phyloP scores from a whole-genome alignment of 2,329 filamentous ascomycete genomes.

The Raffaelea deltoideospora region DNA sequence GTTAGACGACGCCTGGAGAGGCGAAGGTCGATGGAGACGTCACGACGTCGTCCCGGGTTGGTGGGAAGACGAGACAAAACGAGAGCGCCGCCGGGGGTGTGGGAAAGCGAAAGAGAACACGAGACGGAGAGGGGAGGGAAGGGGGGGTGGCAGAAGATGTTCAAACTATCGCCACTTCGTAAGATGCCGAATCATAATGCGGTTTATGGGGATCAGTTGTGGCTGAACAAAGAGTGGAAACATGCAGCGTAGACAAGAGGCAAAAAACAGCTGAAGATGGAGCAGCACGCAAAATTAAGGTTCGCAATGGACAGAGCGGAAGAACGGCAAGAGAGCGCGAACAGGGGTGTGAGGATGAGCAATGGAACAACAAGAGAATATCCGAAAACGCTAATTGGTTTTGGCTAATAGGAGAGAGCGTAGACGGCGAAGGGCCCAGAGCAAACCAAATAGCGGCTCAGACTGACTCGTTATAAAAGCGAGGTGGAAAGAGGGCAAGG shows the following conservation, averaged over 20 bases:
- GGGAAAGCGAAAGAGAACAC: background rate
- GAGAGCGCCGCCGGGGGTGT: background rate
- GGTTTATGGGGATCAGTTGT: background rate
- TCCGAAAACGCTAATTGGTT: too few species aligned
- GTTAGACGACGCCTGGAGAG: background rate
- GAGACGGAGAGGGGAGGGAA: background rate
- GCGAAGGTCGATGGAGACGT: too few species aligned
- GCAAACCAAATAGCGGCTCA: background rate
- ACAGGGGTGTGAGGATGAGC: too few species aligned
- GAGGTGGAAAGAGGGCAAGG: background rate
- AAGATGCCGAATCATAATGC: slow-evolving; percentile 7
- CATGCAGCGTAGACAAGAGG: background rate
- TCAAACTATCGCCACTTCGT: slow-evolving; percentile 5
- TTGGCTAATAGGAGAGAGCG: background rate
- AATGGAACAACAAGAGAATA: too few species aligned
- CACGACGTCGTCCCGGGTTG: too few species aligned
- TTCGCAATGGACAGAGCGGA: background rate
- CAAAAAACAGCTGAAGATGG: background rate
- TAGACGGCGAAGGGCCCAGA: too few species aligned
- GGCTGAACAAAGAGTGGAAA: background rate
- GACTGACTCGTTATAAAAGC: background rate
- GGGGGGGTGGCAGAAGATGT: background rate
- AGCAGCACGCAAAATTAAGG: background rate
- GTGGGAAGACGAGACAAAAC: background rate
- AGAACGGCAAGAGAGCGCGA: background rate